Evolutionary conservation across 768 basidiomycete species (phyloP).

Genomic region (Tricholoma sp.): DNA sequence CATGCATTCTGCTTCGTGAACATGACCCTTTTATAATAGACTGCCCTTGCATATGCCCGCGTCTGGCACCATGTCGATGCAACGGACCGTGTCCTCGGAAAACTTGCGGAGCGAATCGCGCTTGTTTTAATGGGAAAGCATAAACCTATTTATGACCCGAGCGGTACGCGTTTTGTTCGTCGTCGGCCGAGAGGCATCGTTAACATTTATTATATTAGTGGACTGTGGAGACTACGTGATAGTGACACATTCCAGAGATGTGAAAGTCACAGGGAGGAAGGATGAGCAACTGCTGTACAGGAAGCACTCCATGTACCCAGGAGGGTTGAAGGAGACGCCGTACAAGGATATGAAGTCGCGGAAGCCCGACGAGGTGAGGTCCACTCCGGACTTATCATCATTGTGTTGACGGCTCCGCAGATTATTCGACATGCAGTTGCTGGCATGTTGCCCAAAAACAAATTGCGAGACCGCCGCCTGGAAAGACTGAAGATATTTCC

Average conservation of each 20-base stretch:
- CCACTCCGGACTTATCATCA: neutral
- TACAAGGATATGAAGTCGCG: slow-evolving; percentile 79
- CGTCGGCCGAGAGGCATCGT: neutral
- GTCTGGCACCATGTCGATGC: slow-evolving; percentile 97
- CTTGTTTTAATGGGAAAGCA: slow-evolving; percentile 98
- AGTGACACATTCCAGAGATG: slow-evolving; percentile 80
- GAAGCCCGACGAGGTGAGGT: slow-evolving; percentile 83
- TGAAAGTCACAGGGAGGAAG: slow-evolving; percentile 89
- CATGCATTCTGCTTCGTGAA: neutral
- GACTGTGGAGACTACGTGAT: slow-evolving; percentile 98
- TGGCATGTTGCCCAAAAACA: slow-evolving; percentile 99
- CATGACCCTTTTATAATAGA: slow-evolving; percentile 41
- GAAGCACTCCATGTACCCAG: slow-evolving; percentile 89
- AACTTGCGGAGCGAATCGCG: slow-evolving; percentile 91
- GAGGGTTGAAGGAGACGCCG: slow-evolving; percentile 87
- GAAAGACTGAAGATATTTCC: slow-evolving; percentile 88
- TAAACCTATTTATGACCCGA: slow-evolving; percentile 94
- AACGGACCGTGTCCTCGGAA: slow-evolving; percentile 85
- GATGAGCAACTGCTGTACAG: slow-evolving; percentile 81
- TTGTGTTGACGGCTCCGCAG: slow-evolving; percentile 34
- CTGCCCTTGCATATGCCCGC: slow-evolving; percentile 91
- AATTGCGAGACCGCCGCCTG: slow-evolving; percentile 81
- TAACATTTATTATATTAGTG: slow-evolving; percentile 38
- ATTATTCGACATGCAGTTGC: slow-evolving; percentile 95
- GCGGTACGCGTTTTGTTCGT: slow-evolving; percentile 50